Evolutionary conservation across 192 early-diverging fungal genomes (phyloP).

Genomic region (Coemansia asiatica): DNA sequence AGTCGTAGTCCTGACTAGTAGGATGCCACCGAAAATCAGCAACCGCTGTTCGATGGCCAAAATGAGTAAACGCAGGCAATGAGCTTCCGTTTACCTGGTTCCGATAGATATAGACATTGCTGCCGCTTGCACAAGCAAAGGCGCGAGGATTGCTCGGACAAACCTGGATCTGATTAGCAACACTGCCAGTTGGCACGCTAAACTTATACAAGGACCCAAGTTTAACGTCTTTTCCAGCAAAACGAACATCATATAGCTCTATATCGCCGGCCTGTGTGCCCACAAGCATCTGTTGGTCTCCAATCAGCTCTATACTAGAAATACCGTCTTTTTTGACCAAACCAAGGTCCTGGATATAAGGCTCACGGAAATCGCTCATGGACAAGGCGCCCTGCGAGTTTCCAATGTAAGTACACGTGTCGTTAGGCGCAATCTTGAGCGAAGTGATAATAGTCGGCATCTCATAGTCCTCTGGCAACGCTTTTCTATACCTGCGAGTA

Average conservation of each 20-base stretch:
- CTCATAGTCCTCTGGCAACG: neutral
- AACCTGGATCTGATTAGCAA: conserved; percentile 15
- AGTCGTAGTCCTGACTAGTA: conserved; percentile 18
- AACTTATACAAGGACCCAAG: conserved; percentile 6
- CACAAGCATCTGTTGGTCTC: conserved; percentile 15
- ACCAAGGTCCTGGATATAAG: conserved; percentile 18
- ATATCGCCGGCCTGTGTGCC: conserved; percentile 30
- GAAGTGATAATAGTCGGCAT: conserved; percentile 17
- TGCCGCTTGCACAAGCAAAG: conserved; percentile 33
- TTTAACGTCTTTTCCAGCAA: neutral
- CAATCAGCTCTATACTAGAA: conserved; percentile 20
- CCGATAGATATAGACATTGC: conserved; percentile 33
- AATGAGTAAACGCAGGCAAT: conserved; percentile 29
- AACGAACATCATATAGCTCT: conserved; percentile 30
- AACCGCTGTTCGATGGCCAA: conserved; percentile 33
- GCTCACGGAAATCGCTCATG: conserved; percentile 37
- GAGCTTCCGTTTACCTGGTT: neutral
- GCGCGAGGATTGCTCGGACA: conserved; percentile 33
- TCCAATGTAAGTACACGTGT: conserved; percentile 26
- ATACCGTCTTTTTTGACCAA: conserved; percentile 9
- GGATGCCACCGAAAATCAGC: conserved; percentile 50
- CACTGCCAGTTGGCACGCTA: conserved; percentile 3
- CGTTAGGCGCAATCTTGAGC: conserved; percentile 22
- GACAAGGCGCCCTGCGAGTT: conserved; percentile 22
- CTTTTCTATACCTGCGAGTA: conserved; percentile 22